These are phyloP conservation scores for Colletotrichum lupini DNA, from an alignment of 2,329 filamentous ascomycete species.

Conservation along the genomic window DNA sequence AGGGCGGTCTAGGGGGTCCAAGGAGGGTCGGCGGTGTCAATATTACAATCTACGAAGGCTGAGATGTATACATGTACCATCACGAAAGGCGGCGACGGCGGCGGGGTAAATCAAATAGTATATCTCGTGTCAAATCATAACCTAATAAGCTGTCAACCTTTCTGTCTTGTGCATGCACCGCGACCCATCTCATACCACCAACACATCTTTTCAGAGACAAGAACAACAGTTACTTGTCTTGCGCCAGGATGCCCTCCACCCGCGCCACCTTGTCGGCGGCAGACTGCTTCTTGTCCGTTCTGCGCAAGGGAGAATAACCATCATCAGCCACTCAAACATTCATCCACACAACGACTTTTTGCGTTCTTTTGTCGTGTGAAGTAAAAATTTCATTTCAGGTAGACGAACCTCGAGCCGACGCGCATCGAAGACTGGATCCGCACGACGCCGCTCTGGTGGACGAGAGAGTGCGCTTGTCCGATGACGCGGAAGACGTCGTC, in stretches of 20 bases:
- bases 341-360: background rate
- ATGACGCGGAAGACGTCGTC: slow-evolving; percentile 86
- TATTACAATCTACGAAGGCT: slow-evolving; percentile 17
- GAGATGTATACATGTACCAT: slow-evolving; percentile 27
- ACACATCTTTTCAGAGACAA: no score
- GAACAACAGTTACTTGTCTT: slow-evolving; percentile 22
- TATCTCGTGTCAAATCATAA: slow-evolving; percentile 20
- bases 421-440: slow-evolving; percentile 91
- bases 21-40: slow-evolving; percentile 17
- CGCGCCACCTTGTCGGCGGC: slow-evolving; percentile 82
- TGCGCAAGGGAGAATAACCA: slow-evolving; percentile 41
- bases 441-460: slow-evolving; percentile 81
- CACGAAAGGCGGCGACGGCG: slow-evolving; percentile 4
- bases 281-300: slow-evolving; percentile 87
- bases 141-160: slow-evolving; percentile 14
- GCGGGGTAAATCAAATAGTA: slow-evolving; percentile 15
- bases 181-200: background rate
- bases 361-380: no score
- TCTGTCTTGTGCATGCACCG: background rate
- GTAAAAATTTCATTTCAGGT: background rate
- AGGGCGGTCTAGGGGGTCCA: background rate
- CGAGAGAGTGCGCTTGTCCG: slow-evolving; percentile 84
- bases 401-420: slow-evolving; percentile 77
- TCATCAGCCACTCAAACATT: background rate
- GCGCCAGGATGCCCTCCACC: slow-evolving; percentile 62